A percentile compares a stretch with the other conserved stretches of the same genome.
Conservation (phyloP, 2,329 filamentous ascomycete genomes). For the Colletotrichum sp. region DNA sequence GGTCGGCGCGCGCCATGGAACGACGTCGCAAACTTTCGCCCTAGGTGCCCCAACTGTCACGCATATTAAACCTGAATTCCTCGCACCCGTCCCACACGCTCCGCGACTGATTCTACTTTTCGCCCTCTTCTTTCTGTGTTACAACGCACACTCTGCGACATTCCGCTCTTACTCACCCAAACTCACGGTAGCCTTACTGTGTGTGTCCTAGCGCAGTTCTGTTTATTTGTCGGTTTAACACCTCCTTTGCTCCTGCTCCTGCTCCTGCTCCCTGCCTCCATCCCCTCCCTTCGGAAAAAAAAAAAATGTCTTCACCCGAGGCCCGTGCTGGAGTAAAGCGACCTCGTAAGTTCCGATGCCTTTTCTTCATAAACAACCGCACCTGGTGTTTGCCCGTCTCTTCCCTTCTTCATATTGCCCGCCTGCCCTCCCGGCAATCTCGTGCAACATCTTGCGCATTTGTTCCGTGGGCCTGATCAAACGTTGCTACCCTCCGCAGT, state of each 20-base stretch:
- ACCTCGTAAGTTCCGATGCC: conserved; percentile 39
- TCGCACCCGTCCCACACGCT: background rate
- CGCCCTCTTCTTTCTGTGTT: background rate
- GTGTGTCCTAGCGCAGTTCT: background rate
- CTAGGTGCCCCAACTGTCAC: background rate
- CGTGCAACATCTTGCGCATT: background rate
- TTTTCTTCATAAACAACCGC: background rate
- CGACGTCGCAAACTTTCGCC: background rate
- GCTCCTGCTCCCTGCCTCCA: background rate
- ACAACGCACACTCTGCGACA: background rate
- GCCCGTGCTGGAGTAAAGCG: conserved; percentile 46
- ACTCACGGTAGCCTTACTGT: background rate
- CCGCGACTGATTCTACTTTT: background rate
- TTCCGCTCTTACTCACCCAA: background rate
- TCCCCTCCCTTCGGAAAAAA: background rate
- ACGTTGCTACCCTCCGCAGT: background rate
- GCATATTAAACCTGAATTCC: background rate
- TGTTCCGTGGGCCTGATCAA: background rate
- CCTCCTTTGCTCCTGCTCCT: background rate
- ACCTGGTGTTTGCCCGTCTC: background rate
- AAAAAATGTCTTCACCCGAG: conserved; percentile 44
- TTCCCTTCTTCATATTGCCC: background rate
- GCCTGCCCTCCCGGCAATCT: background rate
- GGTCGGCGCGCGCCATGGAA: background rate
- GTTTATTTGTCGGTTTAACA: background rate